These are phyloP conservation scores for Phytophthora foliorum DNA, from an alignment of 352 stramenopile genomes.

Conservation along the genomic window DNA sequence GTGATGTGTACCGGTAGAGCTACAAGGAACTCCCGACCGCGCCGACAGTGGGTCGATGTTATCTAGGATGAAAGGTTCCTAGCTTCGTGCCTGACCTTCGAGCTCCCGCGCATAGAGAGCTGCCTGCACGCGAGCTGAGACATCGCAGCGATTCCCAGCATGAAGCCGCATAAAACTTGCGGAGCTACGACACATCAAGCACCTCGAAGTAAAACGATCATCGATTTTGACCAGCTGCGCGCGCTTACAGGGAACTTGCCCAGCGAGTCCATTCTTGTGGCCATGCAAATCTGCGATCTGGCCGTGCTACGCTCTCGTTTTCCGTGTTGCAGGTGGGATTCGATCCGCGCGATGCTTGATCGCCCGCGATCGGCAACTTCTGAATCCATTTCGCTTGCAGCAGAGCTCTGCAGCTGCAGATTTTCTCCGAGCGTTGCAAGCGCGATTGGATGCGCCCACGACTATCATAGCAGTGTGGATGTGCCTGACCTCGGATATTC, in stretches of 20 bases:
- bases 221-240: not conserved
- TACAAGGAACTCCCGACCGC: too few relatives aligned
- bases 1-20: too few relatives aligned
- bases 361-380: not conserved
- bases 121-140: not conserved
- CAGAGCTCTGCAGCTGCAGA: slow-evolving; percentile 3
- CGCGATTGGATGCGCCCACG: not conserved
- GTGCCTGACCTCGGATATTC: not conserved
- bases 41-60: not conserved
- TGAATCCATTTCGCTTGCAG: slow-evolving; percentile 4
- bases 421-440: not conserved
- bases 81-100: not conserved
- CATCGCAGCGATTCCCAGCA: not conserved
- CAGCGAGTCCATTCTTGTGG: slow-evolving; percentile 25
- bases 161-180: too few relatives aligned
- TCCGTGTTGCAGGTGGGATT: slow-evolving; percentile 35
- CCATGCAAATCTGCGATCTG: slow-evolving; percentile 7
- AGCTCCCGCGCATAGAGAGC: not conserved
- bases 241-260: too few relatives aligned
- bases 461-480: slow-evolving; percentile 4
- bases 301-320: slow-evolving; percentile 24
- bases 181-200: too few relatives aligned
- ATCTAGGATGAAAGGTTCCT: not conserved
- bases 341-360: not conserved
- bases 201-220: not conserved